Conservation (phyloP, 2,329 filamentous ascomycete species). For the Colletotrichum sp. region DNA sequence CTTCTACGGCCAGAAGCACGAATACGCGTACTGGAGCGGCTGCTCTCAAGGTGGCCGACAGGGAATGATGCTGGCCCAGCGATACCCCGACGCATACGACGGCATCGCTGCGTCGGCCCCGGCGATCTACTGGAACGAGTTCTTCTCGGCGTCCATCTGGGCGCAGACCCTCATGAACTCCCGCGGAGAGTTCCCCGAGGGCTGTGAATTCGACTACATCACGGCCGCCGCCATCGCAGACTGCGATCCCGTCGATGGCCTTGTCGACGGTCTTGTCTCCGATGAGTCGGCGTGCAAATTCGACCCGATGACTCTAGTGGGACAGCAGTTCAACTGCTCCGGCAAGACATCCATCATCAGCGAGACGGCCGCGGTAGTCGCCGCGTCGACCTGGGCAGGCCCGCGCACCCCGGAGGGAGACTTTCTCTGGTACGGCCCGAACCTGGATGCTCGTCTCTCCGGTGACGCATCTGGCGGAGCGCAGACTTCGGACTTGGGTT, state of each 20-base stretch:
- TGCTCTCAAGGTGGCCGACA: conserved; percentile 58
- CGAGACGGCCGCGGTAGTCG: not conserved
- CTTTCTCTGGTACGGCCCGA: not conserved
- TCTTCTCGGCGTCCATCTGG: not conserved
- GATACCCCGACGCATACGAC: conserved; percentile 54
- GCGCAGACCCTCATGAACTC: not conserved
- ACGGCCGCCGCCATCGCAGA: conserved; percentile 35
- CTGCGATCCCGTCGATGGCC: conserved; percentile 27
- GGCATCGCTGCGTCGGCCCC: conserved; percentile 35
- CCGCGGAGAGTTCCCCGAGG: not conserved
- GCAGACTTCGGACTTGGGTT: not conserved
- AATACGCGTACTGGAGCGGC: conserved; percentile 53
- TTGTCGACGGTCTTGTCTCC: conserved; percentile 24
- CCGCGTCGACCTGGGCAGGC: not conserved
- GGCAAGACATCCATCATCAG: not conserved
- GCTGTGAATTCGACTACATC: conserved; percentile 33
- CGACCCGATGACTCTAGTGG: conserved; percentile 22
- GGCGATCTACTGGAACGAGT: conserved; percentile 26
- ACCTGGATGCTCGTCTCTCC: not conserved
- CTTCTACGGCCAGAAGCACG: conserved; percentile 45
- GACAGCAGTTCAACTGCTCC: conserved; percentile 2
- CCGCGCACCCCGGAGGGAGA: not conserved
- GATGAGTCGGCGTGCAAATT: conserved; percentile 25
- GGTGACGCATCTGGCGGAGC: not conserved
- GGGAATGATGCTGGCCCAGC: conserved; percentile 50